Conservation (phyloP, 2,329 filamentous ascomycete genomes). For the Trichoderma semiorbis region DNA sequence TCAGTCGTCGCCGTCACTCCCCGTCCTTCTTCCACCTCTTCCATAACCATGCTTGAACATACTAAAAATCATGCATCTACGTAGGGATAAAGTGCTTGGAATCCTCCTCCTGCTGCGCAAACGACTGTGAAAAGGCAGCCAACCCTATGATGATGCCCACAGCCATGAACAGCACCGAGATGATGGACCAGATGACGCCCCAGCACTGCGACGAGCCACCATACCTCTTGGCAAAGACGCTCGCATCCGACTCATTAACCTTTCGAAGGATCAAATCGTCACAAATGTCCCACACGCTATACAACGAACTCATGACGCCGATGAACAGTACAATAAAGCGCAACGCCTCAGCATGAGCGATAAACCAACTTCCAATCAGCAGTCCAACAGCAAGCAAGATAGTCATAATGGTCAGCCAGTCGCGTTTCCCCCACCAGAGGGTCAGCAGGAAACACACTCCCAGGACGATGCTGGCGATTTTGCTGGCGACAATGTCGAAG, state of each 20-base stretch:
- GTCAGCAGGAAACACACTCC: conserved; percentile 74
- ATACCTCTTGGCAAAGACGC: conserved; percentile 73
- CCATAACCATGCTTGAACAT: not conserved
- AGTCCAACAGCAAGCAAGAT: conserved; percentile 67
- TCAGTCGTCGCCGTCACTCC: not conserved
- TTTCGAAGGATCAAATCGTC: conserved; percentile 78
- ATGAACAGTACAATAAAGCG: conserved; percentile 76
- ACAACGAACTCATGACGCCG: conserved; percentile 76
- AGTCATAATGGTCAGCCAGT: conserved; percentile 74
- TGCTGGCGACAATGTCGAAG: conserved; percentile 77
- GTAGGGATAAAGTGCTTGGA: conserved; percentile 63
- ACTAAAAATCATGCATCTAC: conserved; percentile 19
- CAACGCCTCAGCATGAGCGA: conserved; percentile 69
- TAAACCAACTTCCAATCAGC: conserved; percentile 75
- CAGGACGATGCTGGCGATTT: conserved; percentile 70
- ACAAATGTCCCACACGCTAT: conserved; percentile 82
- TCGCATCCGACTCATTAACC: conserved; percentile 75
- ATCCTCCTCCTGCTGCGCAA: conserved; percentile 64
- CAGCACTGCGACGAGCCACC: conserved; percentile 78
- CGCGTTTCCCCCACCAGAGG: conserved; percentile 74
- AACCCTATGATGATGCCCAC: conserved; percentile 71
- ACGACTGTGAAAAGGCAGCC: conserved; percentile 70
- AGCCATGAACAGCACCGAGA: conserved; percentile 69
- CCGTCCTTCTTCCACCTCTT: not conserved
- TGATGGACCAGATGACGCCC: conserved; percentile 74